phyloP scores from a whole-genome alignment of 2,329 filamentous ascomycete species.

The Sclerotinia nivalis region DNA sequence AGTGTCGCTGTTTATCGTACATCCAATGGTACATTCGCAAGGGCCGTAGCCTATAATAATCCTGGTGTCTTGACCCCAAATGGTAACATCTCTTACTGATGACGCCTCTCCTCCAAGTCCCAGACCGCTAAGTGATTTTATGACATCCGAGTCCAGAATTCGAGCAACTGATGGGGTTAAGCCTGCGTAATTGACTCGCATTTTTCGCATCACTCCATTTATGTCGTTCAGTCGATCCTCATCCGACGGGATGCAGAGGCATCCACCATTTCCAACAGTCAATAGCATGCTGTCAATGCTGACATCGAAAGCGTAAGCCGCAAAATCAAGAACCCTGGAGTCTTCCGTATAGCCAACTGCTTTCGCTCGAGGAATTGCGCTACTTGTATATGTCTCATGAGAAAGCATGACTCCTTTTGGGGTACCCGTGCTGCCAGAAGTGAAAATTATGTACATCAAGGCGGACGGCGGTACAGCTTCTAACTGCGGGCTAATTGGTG shows the following conservation, averaged over 20 bases:
- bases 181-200: conserved; percentile 33
- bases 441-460: conserved; percentile 35
- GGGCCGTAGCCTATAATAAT: conserved; percentile 49
- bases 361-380: conserved; percentile 24
- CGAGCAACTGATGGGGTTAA: conserved; percentile 40
- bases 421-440: conserved; percentile 40
- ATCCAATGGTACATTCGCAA: conserved; percentile 30
- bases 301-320: conserved; percentile 46
- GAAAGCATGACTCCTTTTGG: conserved; percentile 38
- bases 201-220: conserved; percentile 36
- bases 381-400: conserved; percentile 25
- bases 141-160: conserved; percentile 31
- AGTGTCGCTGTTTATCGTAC: conserved; percentile 19
- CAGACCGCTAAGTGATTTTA: conserved; percentile 34
- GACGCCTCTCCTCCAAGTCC: conserved; percentile 41
- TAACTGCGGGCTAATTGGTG: background rate
- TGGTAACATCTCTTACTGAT: conserved; percentile 43
- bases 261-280: conserved; percentile 45
- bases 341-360: conserved; percentile 17
- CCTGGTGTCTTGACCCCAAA: conserved; percentile 43
- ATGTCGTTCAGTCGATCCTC: conserved; percentile 44
- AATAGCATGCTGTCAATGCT: conserved; percentile 38
- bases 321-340: conserved; percentile 36
- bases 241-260: conserved; percentile 46
- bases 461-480: conserved; percentile 16